These are phyloP conservation scores for Thalassia testudinum DNA, from an alignment of 116 monocot genomes.

Conservation along the genomic window DNA sequence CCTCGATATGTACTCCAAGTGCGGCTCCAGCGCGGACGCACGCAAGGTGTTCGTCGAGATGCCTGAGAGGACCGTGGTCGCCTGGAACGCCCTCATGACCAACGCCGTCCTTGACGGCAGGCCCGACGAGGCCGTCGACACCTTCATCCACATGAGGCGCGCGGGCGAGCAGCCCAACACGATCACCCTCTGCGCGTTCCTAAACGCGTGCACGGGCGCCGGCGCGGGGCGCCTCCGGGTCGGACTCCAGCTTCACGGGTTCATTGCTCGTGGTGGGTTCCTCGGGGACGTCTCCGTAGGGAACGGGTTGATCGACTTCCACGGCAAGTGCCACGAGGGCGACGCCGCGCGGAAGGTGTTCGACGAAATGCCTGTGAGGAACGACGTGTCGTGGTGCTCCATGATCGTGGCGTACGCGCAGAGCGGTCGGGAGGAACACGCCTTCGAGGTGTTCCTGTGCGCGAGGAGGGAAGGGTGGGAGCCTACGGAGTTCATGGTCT, in stretches of 20 bases:
- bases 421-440: slow-evolving; percentile 44
- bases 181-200: slow-evolving; percentile 42
- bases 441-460: slow-evolving; percentile 30
- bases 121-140: slow-evolving; percentile 16
- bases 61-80: slow-evolving; percentile 38
- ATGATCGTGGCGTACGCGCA: slow-evolving; percentile 46
- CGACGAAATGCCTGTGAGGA: slow-evolving; percentile 22
- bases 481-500: slow-evolving; percentile 59
- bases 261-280: slow-evolving; percentile 32
- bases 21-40: slow-evolving; percentile 21
- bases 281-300: slow-evolving; percentile 29
- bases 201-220: slow-evolving; percentile 55
- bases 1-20: slow-evolving; percentile 69
- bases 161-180: slow-evolving; percentile 21
- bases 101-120: slow-evolving; percentile 42
- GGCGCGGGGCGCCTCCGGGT: slow-evolving; percentile 3
- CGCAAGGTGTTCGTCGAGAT: slow-evolving; percentile 63
- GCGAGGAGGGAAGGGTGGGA: slow-evolving; percentile 30
- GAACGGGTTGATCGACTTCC: slow-evolving; percentile 70
- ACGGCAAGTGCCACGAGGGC: slow-evolving; percentile 44
- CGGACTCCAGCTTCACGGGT: slow-evolving; percentile 32
- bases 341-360: slow-evolving; percentile 37
- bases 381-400: slow-evolving; percentile 74
- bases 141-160: slow-evolving; percentile 20
- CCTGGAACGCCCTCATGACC: slow-evolving; percentile 72